Percentiles rank a stretch among this genome's conserved stretches.
phyloP scores from a whole-genome alignment of 768 basidiomycete genomes.

The Pleurotus cornucopiae region DNA sequence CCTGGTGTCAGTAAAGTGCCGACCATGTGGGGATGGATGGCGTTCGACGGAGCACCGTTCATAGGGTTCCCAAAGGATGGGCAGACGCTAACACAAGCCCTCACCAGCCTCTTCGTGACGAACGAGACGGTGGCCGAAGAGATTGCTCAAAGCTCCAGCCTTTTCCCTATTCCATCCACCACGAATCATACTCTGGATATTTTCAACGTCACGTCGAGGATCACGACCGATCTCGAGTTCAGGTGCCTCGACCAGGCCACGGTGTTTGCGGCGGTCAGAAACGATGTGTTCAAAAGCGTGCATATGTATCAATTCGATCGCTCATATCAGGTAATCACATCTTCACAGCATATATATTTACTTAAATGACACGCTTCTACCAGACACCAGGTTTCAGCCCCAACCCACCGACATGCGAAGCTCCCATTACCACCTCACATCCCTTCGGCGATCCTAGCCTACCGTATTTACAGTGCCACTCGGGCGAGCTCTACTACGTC shows the following conservation, averaged over 20 bases:
- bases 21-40: constrained; percentile 46
- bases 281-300: constrained; percentile 36
- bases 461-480: constrained; percentile 44
- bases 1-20: constrained; percentile 35
- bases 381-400: constrained; percentile 35
- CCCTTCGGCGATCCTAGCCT: constrained; percentile 42
- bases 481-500: constrained; percentile 25
- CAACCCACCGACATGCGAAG: constrained; percentile 38
- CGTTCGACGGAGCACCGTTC: constrained; percentile 46
- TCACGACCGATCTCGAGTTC: constrained; percentile 43
- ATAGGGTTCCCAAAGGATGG: constrained; percentile 22
- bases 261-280: constrained; percentile 34
- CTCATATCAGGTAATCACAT: constrained; percentile 24
- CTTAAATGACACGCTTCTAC: not conserved
- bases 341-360: not conserved
- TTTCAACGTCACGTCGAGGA: constrained; percentile 42
- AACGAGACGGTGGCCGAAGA: constrained; percentile 3
- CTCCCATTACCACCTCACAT: constrained; percentile 33
- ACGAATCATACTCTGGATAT: constrained; percentile 33
- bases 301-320: constrained; percentile 46
- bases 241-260: constrained; percentile 48
- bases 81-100: not conserved
- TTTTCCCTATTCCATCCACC: constrained; percentile 36
- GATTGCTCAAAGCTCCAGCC: constrained; percentile 10
- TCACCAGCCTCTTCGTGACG: not conserved